A percentile compares a stretch with the other conserved stretches of the same genome.
phyloP scores from a whole-genome alignment of 176 grass and related monocot genomes.

The Zoysia japonica region DNA sequence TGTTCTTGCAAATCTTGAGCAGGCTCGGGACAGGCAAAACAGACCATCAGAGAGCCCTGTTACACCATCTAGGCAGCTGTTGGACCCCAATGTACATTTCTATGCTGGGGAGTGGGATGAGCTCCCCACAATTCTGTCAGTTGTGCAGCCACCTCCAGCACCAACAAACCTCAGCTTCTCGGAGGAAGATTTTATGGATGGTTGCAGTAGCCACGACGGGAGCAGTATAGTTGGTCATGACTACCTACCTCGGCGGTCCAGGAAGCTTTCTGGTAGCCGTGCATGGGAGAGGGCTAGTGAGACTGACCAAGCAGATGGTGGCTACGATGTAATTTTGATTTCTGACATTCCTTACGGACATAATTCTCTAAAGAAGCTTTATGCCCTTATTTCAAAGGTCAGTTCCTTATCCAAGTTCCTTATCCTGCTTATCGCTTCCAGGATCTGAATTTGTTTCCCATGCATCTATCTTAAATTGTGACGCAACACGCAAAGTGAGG shows the following conservation, averaged over 20 bases:
- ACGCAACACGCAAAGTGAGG: neutral
- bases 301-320: constrained; percentile 54
- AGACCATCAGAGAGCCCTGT: constrained; percentile 85
- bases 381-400: constrained; percentile 90
- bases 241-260: constrained; percentile 58
- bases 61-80: constrained; percentile 77
- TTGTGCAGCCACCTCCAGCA: constrained; percentile 51
- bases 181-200: constrained; percentile 89
- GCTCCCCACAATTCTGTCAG: constrained; percentile 74
- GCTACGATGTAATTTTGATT: constrained; percentile 90
- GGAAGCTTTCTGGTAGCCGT: constrained; percentile 93
- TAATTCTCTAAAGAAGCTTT: constrained; percentile 74
- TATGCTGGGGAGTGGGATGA: constrained; percentile 89
- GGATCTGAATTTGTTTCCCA: neutral
- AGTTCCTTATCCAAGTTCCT: constrained; percentile 33
- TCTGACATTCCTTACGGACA: constrained; percentile 60
- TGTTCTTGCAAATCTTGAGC: constrained; percentile 90
- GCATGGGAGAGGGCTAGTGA: constrained; percentile 89
- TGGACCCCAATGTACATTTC: constrained; percentile 75
- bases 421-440: neutral
- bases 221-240: constrained; percentile 75
- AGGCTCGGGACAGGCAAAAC: constrained; percentile 67
- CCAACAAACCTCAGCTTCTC: constrained; percentile 77
- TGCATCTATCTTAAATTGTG: neutral
- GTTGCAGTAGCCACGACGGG: constrained; percentile 73